phyloP scores from a whole-genome alignment of 108 stramenopile species.

The Cyclotella baltica region DNA sequence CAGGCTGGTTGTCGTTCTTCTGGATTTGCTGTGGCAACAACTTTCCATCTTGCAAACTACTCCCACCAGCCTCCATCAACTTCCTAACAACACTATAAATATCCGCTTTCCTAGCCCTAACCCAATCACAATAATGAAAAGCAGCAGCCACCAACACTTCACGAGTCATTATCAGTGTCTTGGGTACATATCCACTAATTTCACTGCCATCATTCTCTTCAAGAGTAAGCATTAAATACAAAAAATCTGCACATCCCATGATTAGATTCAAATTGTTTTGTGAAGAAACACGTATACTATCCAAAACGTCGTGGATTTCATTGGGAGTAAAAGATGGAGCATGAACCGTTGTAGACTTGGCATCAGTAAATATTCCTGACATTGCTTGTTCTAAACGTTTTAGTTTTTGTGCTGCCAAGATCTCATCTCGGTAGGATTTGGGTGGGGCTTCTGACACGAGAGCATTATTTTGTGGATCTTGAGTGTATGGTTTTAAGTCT shows the following conservation, averaged over 20 bases:
- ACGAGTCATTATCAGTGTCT: constrained; percentile 50
- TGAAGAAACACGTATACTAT: constrained; percentile 55
- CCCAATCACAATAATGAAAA: constrained; percentile 77
- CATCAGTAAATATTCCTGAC: constrained; percentile 9
- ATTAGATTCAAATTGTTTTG: constrained; percentile 44
- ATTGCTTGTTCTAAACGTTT: neutral
- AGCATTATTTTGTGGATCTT: neutral
- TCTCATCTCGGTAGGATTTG: neutral
- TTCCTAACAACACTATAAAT: constrained; percentile 59
- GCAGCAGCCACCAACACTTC: constrained; percentile 73
- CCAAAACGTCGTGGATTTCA: constrained; percentile 54
- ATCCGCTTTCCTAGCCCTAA: constrained; percentile 60
- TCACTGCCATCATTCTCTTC: constrained; percentile 46
- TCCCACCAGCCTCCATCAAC: constrained; percentile 35
- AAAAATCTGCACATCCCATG: constrained; percentile 56
- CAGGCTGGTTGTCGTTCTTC: neutral
- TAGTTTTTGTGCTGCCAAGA: neutral
- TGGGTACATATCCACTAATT: constrained; percentile 4
- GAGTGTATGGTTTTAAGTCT: neutral
- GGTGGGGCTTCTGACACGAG: neutral
- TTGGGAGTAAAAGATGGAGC: constrained; percentile 28
- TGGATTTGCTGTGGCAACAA: neutral
- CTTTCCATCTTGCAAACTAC: neutral
- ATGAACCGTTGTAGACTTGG: constrained; percentile 10
- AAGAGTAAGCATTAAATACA: constrained; percentile 54